phyloP scores from a whole-genome alignment of 225 moss, liverwort and hornwort species.

The Bryum argenteum region DNA sequence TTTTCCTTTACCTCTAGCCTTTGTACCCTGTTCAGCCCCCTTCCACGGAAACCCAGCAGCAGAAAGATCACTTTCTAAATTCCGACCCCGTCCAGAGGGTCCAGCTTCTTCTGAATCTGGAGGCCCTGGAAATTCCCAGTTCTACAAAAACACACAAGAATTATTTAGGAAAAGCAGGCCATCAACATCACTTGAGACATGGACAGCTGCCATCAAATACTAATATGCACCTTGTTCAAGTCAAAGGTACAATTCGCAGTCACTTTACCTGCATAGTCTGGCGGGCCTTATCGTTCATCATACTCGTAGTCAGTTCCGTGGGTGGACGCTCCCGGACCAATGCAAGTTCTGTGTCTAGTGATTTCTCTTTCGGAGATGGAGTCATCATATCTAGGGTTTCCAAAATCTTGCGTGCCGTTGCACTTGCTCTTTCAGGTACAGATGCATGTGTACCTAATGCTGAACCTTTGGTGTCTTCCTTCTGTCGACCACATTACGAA shows the following conservation, averaged over 20 bases:
- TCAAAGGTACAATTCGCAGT: neutral
- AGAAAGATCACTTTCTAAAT: slow-evolving; percentile 54
- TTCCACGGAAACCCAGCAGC: slow-evolving; percentile 56
- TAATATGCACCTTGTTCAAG: neutral
- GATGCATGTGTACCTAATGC: slow-evolving; percentile 28
- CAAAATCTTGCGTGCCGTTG: slow-evolving; percentile 92
- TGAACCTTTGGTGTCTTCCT: slow-evolving; percentile 36
- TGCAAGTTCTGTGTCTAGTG: slow-evolving; percentile 77
- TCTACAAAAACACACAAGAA: slow-evolving; percentile 41
- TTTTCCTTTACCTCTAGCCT: slow-evolving; percentile 74
- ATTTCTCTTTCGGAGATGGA: slow-evolving; percentile 84
- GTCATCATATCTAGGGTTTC: slow-evolving; percentile 97
- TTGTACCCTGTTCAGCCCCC: slow-evolving; percentile 49
- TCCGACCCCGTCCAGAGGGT: slow-evolving; percentile 75
- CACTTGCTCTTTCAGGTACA: slow-evolving; percentile 63
- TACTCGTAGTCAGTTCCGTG: slow-evolving; percentile 67
- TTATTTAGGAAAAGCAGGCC: neutral
- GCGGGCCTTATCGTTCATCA: slow-evolving; percentile 94
- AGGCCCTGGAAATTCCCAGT: slow-evolving; percentile 55
- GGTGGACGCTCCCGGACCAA: slow-evolving; percentile 75
- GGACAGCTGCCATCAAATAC: neutral
- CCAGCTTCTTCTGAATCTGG: slow-evolving; percentile 68
- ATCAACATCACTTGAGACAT: neutral
- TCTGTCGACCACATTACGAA: slow-evolving; percentile 27
- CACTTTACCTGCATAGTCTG: slow-evolving; percentile 74